Evolutionary conservation across 1,139 yeast species (phyloP).

Genomic region (Sugiyamaella paludigena): DNA sequence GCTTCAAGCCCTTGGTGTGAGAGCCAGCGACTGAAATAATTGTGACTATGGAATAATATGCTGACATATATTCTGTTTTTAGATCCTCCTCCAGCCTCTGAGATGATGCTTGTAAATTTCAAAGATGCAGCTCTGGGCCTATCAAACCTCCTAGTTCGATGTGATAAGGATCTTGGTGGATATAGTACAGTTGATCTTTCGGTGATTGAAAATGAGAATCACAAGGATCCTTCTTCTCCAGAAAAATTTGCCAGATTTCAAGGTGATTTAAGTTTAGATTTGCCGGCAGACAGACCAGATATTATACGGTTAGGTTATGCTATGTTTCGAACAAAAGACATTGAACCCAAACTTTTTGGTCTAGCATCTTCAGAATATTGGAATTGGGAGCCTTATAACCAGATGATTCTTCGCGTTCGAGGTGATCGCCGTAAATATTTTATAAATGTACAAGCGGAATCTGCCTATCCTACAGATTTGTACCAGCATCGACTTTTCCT

Average conservation of each 20-base stretch:
- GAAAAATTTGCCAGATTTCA: slow-evolving; percentile 55
- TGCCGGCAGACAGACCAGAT: slow-evolving; percentile 68
- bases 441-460: slow-evolving; percentile 77
- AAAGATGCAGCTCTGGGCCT: slow-evolving; percentile 44
- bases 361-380: slow-evolving; percentile 40
- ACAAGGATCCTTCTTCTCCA: not conserved
- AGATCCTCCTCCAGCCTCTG: slow-evolving; percentile 17
- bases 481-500: slow-evolving; percentile 80
- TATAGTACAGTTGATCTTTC: slow-evolving; percentile 62
- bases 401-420: slow-evolving; percentile 65
- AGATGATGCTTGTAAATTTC: slow-evolving; percentile 53
- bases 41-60: not conserved
- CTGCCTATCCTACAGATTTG: slow-evolving; percentile 73
- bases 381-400: slow-evolving; percentile 62
- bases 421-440: slow-evolving; percentile 76
- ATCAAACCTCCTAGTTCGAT: slow-evolving; percentile 54
- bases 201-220: slow-evolving; percentile 34
- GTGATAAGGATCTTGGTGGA: slow-evolving; percentile 78
- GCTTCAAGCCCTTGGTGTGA: too few species aligned
- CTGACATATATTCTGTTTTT: too few species aligned
- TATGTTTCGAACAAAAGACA: slow-evolving; percentile 65
- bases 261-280: slow-evolving; percentile 70
- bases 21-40: too few species aligned
- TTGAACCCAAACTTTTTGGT: slow-evolving; percentile 30
- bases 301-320: slow-evolving; percentile 78